Evolutionary conservation across 192 early-diverging fungal species (phyloP).

Genomic region (Backusella tuberculispora): DNA sequence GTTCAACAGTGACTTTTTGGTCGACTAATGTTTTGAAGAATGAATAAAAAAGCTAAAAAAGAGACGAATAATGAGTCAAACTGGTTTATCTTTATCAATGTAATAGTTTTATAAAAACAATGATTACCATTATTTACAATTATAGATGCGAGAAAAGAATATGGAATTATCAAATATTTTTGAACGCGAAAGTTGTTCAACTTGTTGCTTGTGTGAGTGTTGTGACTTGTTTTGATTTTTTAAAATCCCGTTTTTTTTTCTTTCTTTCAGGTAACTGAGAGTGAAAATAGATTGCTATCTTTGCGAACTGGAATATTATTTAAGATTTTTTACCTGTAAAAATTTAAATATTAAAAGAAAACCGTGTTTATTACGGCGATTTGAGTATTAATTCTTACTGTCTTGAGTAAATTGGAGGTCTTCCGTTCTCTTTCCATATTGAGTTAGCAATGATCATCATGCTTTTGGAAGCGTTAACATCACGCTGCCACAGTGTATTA

Average conservation of each 20-base stretch:
- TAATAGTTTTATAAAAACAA: background rate
- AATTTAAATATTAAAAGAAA: too few species aligned
- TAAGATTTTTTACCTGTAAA: too few species aligned
- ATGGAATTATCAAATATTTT: background rate
- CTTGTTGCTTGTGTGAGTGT: background rate
- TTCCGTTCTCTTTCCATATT: too few species aligned
- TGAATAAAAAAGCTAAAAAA: conserved; percentile 93
- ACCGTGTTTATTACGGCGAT: too few species aligned
- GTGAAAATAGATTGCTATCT: too few species aligned
- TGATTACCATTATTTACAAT: conserved; percentile 3
- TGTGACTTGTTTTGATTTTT: background rate
- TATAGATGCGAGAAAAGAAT: background rate
- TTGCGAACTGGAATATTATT: too few species aligned
- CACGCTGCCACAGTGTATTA: too few species aligned
- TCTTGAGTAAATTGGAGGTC: too few species aligned
- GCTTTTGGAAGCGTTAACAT: too few species aligned
- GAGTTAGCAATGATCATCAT: too few species aligned
- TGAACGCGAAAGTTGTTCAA: conserved; percentile 1
- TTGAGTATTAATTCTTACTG: too few species aligned
- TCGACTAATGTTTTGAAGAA: conserved; percentile 99
- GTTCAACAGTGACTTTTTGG: conserved; percentile 92
- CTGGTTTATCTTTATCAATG: background rate
- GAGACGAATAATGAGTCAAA: background rate
- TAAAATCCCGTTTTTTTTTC: background rate
- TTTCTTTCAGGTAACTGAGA: too few species aligned